Conservation (phyloP, 169 alveolate genomes). For the Eimeria brunetti region DNA sequence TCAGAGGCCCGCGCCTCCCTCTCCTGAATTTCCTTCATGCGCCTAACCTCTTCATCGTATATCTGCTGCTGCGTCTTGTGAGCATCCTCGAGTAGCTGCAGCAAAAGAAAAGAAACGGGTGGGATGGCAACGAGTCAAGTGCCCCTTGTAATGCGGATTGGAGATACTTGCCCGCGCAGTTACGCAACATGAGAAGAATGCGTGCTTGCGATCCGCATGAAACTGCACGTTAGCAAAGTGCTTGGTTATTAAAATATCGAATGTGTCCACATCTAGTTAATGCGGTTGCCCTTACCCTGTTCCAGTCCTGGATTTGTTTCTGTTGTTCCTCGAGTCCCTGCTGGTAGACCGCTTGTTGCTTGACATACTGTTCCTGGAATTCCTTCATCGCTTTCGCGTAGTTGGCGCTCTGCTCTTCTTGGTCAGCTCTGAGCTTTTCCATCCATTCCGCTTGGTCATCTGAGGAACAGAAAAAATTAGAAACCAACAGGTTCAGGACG, state of each 20-base stretch:
- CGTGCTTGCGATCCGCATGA: neutral
- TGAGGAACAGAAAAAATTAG: neutral
- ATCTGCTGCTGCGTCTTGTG: conserved; percentile 81
- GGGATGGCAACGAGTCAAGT: neutral
- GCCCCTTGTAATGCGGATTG: neutral
- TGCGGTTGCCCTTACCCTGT: conserved; percentile 49
- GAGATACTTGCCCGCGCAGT: neutral
- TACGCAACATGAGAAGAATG: neutral
- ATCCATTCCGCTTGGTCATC: conserved; percentile 81
- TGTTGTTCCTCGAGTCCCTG: conserved; percentile 82
- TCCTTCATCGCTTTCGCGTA: conserved; percentile 80
- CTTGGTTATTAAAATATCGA: too few relatives aligned
- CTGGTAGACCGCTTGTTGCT: conserved; percentile 81
- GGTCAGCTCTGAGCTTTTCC: conserved; percentile 79
- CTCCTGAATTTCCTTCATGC: conserved; percentile 75
- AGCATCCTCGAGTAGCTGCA: conserved; percentile 82
- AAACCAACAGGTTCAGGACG: neutral
- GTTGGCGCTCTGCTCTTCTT: conserved; percentile 78
- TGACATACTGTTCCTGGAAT: conserved; percentile 75
- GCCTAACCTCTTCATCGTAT: conserved; percentile 77
- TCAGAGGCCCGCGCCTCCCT: conserved; percentile 80
- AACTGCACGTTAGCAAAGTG: neutral
- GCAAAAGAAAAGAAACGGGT: neutral
- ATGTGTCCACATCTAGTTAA: neutral
- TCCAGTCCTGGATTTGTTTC: conserved; percentile 81